Conservation (phyloP, 345 rosid species). For the Salix dunnii region DNA sequence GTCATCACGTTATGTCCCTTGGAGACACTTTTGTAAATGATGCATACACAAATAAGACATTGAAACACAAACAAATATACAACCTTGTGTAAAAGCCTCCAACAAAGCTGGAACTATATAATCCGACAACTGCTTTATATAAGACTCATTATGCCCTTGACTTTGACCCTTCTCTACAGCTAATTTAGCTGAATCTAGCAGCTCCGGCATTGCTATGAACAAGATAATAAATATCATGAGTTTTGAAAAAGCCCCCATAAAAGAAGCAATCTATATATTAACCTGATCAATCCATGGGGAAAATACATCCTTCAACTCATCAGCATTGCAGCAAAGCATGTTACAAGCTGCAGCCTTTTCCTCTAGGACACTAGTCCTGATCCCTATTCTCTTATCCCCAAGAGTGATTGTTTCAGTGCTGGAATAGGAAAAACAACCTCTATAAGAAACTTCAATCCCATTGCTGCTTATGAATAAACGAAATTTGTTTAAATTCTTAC, state of each 20-base stretch:
- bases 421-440: constrained; percentile 25
- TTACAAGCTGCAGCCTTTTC: constrained; percentile 98
- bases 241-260: background rate
- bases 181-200: constrained; percentile 84
- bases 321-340: constrained; percentile 97
- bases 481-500: background rate
- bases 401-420: constrained; percentile 97
- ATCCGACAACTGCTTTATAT: constrained; percentile 86
- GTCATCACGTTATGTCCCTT: too few species aligned
- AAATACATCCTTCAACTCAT: constrained; percentile 96
- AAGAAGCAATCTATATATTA: constrained; percentile 3
- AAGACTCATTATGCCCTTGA: constrained; percentile 83
- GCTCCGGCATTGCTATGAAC: constrained; percentile 91
- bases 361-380: constrained; percentile 90
- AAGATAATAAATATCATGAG: background rate
- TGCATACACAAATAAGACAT: too few species aligned
- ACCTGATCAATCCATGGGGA: constrained; percentile 99
- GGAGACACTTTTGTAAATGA: too few species aligned
- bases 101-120: constrained; percentile 82
- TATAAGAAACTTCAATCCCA: constrained; percentile 4
- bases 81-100: constrained; percentile 95
- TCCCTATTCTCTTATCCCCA: constrained; percentile 95
- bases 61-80: too few species aligned
- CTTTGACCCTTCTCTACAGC: constrained; percentile 83
- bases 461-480: background rate